phyloP scores from a whole-genome alignment of 164 flowering plant species.

The Santalum album region DNA sequence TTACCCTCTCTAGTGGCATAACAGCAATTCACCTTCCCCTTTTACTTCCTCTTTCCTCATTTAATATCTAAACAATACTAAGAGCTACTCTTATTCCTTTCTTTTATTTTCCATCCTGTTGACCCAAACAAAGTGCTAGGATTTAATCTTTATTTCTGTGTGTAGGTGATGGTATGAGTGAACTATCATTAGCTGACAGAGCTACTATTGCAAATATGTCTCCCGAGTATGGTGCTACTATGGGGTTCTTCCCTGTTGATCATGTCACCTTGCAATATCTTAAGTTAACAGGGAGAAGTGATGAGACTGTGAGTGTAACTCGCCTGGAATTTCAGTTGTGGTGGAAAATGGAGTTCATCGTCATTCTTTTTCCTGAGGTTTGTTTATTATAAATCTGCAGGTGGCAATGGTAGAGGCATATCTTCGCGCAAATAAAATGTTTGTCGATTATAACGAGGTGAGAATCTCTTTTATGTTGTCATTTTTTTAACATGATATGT shows the following conservation, averaged over 20 bases:
- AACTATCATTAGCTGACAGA: constrained; percentile 80
- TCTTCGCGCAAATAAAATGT: constrained; percentile 78
- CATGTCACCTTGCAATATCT: constrained; percentile 84
- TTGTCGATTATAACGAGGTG: constrained; percentile 83
- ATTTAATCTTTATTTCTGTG: constrained; percentile 3
- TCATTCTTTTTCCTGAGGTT: too few species aligned
- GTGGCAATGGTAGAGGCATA: constrained; percentile 84
- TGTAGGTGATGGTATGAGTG: constrained; percentile 79
- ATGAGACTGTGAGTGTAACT: constrained; percentile 64
- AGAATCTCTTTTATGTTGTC: not conserved
- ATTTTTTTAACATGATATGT: not conserved
- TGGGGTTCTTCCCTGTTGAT: constrained; percentile 98
- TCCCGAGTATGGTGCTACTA: constrained; percentile 97
- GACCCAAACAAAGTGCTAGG: too few species aligned
- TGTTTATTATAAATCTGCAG: constrained; percentile 19
- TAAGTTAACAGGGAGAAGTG: constrained; percentile 87
- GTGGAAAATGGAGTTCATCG: too few species aligned
- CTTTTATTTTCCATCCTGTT: too few species aligned
- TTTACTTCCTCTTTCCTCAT: too few species aligned
- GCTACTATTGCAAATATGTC: constrained; percentile 98
- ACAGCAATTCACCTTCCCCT: too few species aligned
- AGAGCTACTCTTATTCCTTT: too few species aligned
- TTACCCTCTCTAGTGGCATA: too few species aligned
- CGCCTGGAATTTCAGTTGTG: too few species aligned
- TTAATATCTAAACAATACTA: too few species aligned